Evolutionary conservation across 202 grass and related monocot genomes (phyloP).

Genomic region (Panicum hallii): DNA sequence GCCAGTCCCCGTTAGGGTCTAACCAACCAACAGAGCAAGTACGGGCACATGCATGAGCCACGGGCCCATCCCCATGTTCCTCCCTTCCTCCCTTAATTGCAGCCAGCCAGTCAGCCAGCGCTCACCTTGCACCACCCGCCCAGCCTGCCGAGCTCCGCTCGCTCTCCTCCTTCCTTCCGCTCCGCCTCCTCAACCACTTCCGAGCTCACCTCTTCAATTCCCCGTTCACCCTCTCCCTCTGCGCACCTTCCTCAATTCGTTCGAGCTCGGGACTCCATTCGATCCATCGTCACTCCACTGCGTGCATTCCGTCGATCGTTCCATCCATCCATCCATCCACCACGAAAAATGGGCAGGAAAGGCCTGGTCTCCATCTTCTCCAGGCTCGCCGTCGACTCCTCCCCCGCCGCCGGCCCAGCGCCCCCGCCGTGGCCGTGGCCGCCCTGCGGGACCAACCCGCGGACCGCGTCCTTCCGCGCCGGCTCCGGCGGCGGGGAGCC

Average conservation of each 20-base stretch:
- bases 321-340: neutral
- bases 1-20: neutral
- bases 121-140: no score
- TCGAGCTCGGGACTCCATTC: neutral
- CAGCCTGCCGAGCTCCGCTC: neutral
- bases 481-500: neutral
- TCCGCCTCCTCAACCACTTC: slow-evolving; percentile 10
- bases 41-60: slow-evolving; percentile 41
- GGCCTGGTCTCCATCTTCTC: slow-evolving; percentile 57
- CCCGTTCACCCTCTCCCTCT: slow-evolving; percentile 4
- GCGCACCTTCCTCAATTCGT: neutral
- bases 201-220: neutral
- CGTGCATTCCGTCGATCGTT: neutral
- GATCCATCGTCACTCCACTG: neutral
- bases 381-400: slow-evolving; percentile 36
- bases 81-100: slow-evolving; percentile 36
- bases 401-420: neutral
- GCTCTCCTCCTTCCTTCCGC: neutral
- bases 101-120: neutral
- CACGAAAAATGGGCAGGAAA: slow-evolving; percentile 59
- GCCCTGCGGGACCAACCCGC: slow-evolving; percentile 53
- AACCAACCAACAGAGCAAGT: neutral
- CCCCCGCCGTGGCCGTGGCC: slow-evolving; percentile 50
- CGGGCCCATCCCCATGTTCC: slow-evolving; percentile 37
- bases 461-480: slow-evolving; percentile 72